Evolutionary conservation across 2,329 filamentous ascomycete species (phyloP), one percentile per base, ranked within the genome.

Genomic region (Hirsutella minnesotensis): DNA sequence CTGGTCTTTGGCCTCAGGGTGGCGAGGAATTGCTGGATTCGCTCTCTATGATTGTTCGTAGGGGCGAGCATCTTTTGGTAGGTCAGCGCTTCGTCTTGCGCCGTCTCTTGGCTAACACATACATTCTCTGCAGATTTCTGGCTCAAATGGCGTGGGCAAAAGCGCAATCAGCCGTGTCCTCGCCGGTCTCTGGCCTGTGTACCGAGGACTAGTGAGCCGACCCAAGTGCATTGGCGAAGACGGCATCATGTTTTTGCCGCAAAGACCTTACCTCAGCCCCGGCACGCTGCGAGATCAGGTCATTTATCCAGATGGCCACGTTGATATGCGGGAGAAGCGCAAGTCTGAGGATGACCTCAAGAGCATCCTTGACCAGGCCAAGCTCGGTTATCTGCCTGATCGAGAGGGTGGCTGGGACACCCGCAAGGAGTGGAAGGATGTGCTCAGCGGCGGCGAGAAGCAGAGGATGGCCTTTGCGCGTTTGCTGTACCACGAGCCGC

Each of bases 211-310:
- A 2, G 86, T 95, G 16, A 94, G 85, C 45, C 79, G 89, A 1
- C 90, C 92, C 3, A 86, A 92, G 56, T 74, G 69, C 33, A 76
- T 78, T 35, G 88, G 88, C 33, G 74, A 82, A 48, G 90, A 96
- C 50, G 92, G 92, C 46, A 94, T 98, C 66, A 96, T 98, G 89
- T 96, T 98, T 65, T 73, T 98, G 10, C 92, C 92, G 0, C 92
- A 98, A 61, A 76, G 90, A 15, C 88, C 90, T 0, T 96, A 96
- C 56, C 76, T 96, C 29, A 90, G 82, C 59, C 84, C 90, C 19
- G 92, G 92, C 30, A 96, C 92, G 1, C 71, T 96, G 9, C 83
- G 92, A 21, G 94, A 98, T 55, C 94, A 98, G 65, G 87, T 98
- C 55, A 95, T 96, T 57, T 98, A 98, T 53, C 92, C 92, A 0